Conservation (phyloP, 768 basidiomycete species). For the Auriscalpium vulgare region DNA sequence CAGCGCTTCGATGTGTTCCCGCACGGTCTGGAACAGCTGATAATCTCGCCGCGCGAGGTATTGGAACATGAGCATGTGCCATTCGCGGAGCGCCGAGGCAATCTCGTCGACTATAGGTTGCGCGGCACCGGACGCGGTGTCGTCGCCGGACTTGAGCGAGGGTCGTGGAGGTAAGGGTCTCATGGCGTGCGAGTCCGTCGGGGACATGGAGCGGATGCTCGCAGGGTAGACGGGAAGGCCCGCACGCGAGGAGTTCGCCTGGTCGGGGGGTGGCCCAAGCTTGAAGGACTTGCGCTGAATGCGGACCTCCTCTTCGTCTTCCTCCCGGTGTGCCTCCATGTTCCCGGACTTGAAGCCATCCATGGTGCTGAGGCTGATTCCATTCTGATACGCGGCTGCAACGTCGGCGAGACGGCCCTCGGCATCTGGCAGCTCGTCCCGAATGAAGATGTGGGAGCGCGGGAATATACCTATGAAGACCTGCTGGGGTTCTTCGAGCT, state of each 20-base stretch:
- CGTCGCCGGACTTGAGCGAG: constrained; percentile 91
- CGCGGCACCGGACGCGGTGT: constrained; percentile 71
- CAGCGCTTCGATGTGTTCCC: constrained; percentile 83
- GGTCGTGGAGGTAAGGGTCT: constrained; percentile 86
- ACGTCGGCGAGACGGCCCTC: constrained; percentile 79
- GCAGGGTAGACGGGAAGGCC: constrained; percentile 66
- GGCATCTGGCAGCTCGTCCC: constrained; percentile 82
- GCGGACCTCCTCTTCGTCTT: constrained; percentile 50
- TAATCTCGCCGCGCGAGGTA: constrained; percentile 89
- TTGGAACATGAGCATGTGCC: constrained; percentile 87
- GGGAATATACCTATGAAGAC: constrained; percentile 95
- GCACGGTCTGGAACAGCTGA: constrained; percentile 77
- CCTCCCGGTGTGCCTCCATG: constrained; percentile 54
- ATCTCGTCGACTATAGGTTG: constrained; percentile 98
- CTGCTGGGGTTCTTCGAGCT: constrained; percentile 71
- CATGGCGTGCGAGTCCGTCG: constrained; percentile 51
- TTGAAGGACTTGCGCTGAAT: constrained; percentile 54
- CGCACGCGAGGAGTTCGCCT: constrained; percentile 63
- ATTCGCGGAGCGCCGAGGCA: constrained; percentile 91
- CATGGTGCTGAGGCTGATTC: constrained; percentile 25
- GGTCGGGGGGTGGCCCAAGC: constrained; percentile 67
- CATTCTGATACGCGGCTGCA: constrained; percentile 42
- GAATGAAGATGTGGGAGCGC: constrained; percentile 77
- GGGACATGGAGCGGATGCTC: constrained; percentile 60
- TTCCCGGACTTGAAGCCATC: constrained; percentile 37